Evolutionary conservation across 2,329 filamentous ascomycete genomes (phyloP).

Genomic region (Apiospora kogelbergensis): DNA sequence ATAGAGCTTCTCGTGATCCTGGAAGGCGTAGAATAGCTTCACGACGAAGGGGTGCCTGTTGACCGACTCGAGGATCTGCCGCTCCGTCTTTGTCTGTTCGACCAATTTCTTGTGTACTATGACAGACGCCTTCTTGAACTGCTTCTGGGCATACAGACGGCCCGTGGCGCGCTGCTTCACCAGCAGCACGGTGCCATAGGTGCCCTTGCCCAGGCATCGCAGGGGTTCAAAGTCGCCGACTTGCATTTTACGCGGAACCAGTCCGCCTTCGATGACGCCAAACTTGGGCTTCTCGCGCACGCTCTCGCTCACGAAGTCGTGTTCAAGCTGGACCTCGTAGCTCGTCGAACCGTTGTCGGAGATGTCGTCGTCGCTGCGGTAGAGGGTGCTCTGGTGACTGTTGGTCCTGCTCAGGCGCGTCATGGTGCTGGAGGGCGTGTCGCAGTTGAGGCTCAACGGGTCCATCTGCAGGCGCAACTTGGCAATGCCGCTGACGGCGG

Average conservation of each 20-base stretch:
- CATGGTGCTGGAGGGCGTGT: constrained; percentile 49
- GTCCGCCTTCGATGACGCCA: constrained; percentile 50
- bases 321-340: constrained; percentile 81
- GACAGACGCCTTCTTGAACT: constrained; percentile 95
- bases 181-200: constrained; percentile 90
- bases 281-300: constrained; percentile 40
- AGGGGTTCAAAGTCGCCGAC: constrained; percentile 87
- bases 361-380: constrained; percentile 63
- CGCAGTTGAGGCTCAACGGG: constrained; percentile 64
- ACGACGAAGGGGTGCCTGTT: constrained; percentile 97
- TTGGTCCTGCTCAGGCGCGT: constrained; percentile 50
- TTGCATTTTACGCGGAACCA: constrained; percentile 76
- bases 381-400: constrained; percentile 56
- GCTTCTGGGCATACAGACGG: constrained; percentile 93
- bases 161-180: constrained; percentile 89
- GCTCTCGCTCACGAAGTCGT: constrained; percentile 78
- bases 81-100: constrained; percentile 96
- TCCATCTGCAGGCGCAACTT: constrained; percentile 82
- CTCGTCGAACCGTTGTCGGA: constrained; percentile 70
- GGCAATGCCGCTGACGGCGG: constrained; percentile 71
- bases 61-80: constrained; percentile 90
- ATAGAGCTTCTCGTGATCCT: constrained; percentile 96
- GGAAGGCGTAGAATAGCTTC: constrained; percentile 97
- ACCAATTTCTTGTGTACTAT: constrained; percentile 94
- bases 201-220: constrained; percentile 91